Evolutionary conservation across 306 rosid genomes (phyloP), one percentile per base, ranked within the genome.

Genomic region (Potentilla sterilis): DNA sequence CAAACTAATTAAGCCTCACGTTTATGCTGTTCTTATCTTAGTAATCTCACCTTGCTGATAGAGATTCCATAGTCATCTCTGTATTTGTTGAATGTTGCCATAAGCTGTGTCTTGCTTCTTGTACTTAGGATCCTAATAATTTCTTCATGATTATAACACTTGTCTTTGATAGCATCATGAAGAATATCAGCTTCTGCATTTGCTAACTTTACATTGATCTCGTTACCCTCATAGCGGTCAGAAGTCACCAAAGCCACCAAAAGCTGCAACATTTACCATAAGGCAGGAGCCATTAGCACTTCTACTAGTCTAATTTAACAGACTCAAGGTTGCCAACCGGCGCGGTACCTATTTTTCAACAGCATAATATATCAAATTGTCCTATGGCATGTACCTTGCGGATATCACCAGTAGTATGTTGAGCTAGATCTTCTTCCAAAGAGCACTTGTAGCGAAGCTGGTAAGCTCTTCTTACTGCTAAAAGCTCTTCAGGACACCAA

Each of bases 361-460:
- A n/a, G n/a, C n/a, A n/a, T n/a, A 18, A 51, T 18, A 51, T 51
- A 7, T 38, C 49, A n/a, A 0, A 71, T 9, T 9, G 4, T 49
- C 3, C 18, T 6, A 2, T 6, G 4, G 3, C 3, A 80, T 77
- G 40, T 89, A 70, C 97, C 96, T 91, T 89, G 75, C 97, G 98
- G 57, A 87, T 73, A 43, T 89, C 92, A 15, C 92, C 96, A 0
- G 89, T 24, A 77, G 97, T 89, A 21, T 84, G 89, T 8, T 84
- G 72, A 35, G 97, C 97, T 9, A 91, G 82, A 70, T 91, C 98
- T 77, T 93, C 98, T 75, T 93, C 98, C 78, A 93, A 67, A 24
- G 98, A 91, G 43, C 54, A 96, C 82, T 84, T 91, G 87, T 85
- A 86, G 75, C 92, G 92, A 21, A 47, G 64, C 47, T 87, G 98